Percentiles rank a stretch among this genome's conserved stretches.
Evolutionary conservation across 2,329 filamentous ascomycete species (phyloP).

Genomic region (Dryadomyces quercivorus): DNA sequence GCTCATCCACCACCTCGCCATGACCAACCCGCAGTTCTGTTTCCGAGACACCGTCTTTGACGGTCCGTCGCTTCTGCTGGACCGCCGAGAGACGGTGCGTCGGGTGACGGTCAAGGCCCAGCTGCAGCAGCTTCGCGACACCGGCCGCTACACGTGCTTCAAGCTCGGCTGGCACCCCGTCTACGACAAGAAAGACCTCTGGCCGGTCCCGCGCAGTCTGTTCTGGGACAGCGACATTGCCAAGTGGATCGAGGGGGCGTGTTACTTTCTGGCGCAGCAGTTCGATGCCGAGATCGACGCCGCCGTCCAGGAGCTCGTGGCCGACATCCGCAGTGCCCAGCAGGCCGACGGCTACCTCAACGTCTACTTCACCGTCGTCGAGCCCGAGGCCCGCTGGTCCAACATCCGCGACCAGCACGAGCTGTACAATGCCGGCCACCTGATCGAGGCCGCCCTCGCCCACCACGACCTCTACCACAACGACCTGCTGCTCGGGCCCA

Average conservation of each 20-base stretch:
- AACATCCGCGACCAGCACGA: slow-evolving; percentile 52
- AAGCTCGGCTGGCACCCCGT: slow-evolving; percentile 41
- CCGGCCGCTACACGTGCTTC: slow-evolving; percentile 46
- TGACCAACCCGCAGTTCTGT: slow-evolving; percentile 22
- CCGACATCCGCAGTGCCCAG: slow-evolving; percentile 44
- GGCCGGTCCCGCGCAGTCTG: slow-evolving; percentile 44
- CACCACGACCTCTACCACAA: slow-evolving; percentile 41
- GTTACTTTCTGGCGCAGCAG: slow-evolving; percentile 35
- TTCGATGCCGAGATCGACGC: slow-evolving; percentile 29
- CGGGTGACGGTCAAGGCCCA: slow-evolving; percentile 34
- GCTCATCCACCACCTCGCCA: not conserved
- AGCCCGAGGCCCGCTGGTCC: slow-evolving; percentile 40
- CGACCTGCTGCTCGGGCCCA: slow-evolving; percentile 35
- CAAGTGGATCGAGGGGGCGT: slow-evolving; percentile 52
- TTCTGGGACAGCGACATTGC: slow-evolving; percentile 47
- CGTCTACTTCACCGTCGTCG: slow-evolving; percentile 48
- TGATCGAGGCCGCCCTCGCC: slow-evolving; percentile 48
- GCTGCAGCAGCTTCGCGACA: slow-evolving; percentile 37
- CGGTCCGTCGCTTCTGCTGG: slow-evolving; percentile 22
- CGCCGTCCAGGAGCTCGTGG: slow-evolving; percentile 42
- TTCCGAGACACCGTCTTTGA: slow-evolving; percentile 24
- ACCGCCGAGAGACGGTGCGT: slow-evolving; percentile 21
- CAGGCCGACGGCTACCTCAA: slow-evolving; percentile 50
- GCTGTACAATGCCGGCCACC: slow-evolving; percentile 48
- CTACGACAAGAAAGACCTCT: slow-evolving; percentile 36